Evolutionary conservation across 768 basidiomycete species (phyloP).

Genomic region (Agaricus sinodeliciosus): DNA sequence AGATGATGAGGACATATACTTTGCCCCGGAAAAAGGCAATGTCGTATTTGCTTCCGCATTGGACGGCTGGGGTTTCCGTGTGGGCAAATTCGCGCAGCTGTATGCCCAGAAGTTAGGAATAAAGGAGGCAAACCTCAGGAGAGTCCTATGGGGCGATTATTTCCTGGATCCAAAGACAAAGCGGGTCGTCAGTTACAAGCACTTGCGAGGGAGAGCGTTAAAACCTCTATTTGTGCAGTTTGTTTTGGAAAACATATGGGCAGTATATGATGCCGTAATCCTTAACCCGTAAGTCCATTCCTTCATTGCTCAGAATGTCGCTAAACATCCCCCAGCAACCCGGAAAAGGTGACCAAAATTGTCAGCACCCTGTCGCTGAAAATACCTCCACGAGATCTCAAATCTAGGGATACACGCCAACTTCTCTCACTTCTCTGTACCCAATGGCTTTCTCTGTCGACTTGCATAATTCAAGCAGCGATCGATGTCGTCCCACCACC

Average conservation of each 20-base stretch:
- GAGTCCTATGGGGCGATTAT: slow-evolving; percentile 95
- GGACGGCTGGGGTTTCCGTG: slow-evolving; percentile 96
- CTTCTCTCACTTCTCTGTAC: slow-evolving; percentile 84
- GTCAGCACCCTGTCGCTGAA: slow-evolving; percentile 76
- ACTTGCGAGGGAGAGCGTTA: slow-evolving; percentile 76
- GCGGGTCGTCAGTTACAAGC: slow-evolving; percentile 84
- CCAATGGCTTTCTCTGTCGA: slow-evolving; percentile 94
- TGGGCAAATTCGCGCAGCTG: slow-evolving; percentile 89
- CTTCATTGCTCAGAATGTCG: slow-evolving; percentile 1
- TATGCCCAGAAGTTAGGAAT: slow-evolving; percentile 89
- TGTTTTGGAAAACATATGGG: slow-evolving; percentile 95
- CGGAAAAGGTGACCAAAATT: slow-evolving; percentile 86
- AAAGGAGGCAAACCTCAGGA: slow-evolving; percentile 77
- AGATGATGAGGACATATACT: slow-evolving; percentile 97
- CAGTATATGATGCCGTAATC: slow-evolving; percentile 87
- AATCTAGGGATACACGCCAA: slow-evolving; percentile 82
- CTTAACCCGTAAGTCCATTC: slow-evolving; percentile 72
- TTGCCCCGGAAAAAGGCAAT: slow-evolving; percentile 92
- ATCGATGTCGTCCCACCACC: slow-evolving; percentile 96
- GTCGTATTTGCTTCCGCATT: slow-evolving; percentile 95
- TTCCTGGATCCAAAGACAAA: slow-evolving; percentile 96
- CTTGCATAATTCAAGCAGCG: slow-evolving; percentile 83
- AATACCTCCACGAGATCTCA: slow-evolving; percentile 82
- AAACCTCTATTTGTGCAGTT: slow-evolving; percentile 98
- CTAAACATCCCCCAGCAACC: slow-evolving; percentile 49